Conservation (phyloP, 192 early-diverging fungal species). For the Anaeromyces robustus region DNA sequence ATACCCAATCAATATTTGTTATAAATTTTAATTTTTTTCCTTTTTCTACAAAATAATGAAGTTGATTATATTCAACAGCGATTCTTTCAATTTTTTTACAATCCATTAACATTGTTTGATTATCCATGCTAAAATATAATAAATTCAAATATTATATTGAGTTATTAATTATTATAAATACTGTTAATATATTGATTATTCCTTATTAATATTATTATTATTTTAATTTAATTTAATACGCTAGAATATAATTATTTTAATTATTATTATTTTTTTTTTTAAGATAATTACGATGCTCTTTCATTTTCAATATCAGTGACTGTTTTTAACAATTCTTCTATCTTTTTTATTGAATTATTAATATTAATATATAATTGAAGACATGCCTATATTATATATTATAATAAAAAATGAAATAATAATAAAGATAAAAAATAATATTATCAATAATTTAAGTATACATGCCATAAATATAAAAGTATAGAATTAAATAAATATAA, state of each 20-base stretch:
- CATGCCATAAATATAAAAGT: too few relatives aligned
- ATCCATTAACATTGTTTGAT: conserved; percentile 5
- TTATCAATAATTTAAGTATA: too few relatives aligned
- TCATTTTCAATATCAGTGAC: not conserved
- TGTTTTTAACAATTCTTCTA: conserved; percentile 48
- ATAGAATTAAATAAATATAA: too few relatives aligned
- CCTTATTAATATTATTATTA: too few relatives aligned
- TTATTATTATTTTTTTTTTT: not conserved
- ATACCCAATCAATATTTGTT: conserved; percentile 57
- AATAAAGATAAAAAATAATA: too few relatives aligned
- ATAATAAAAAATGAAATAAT: not conserved
- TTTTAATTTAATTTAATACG: too few relatives aligned
- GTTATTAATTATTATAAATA: too few relatives aligned
- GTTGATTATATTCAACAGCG: conserved; percentile 71
- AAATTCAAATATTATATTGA: too few relatives aligned
- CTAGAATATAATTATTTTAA: too few relatives aligned
- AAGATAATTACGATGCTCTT: not conserved
- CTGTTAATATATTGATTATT: too few relatives aligned
- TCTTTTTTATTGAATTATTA: conserved; percentile 57
- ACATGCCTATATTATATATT: conserved; percentile 23
- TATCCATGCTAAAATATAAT: not conserved
- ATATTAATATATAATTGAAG: conserved; percentile 59
- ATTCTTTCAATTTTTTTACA: conserved; percentile 67
- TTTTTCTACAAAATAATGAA: conserved; percentile 52
- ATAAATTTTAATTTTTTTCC: conserved; percentile 51